Evolutionary conservation across 2,329 filamentous ascomycete species (phyloP), one percentile per base, ranked within the genome.

Genomic region (Mycocentrospora acerina): DNA sequence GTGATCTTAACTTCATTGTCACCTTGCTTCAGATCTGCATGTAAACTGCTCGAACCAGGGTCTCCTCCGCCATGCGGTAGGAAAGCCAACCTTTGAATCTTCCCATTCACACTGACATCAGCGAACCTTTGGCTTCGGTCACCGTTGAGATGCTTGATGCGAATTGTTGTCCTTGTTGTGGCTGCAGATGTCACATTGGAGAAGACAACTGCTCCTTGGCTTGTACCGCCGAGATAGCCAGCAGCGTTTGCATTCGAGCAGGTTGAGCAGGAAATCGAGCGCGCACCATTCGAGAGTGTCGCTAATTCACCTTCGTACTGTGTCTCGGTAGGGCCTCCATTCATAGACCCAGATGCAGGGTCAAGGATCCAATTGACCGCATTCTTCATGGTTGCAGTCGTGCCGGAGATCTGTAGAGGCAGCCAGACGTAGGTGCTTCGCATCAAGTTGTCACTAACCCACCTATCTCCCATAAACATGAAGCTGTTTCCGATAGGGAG

Each of bases 381-480:
- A 59, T 81, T 76, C 36, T 70, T 63, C 63, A 70, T 71, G 8
- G 51, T 71, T 2, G 80, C 77, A 0, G 66, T 73, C 0, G 71
- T 78, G 0, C 78, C 79, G 1, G 68, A 68, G 42, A 83, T 70
- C 4, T 56, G 68, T 1, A 85, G 62, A 0, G 82, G 82, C 0
- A 85, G 71, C 82, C 82, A 86, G 27, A 85, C 67, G 51, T 85
- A 85, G 0, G 80, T 83, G 35, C 75, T 79, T 0, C 75, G 67
- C 61, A 75, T 76, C 1, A 87, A 71, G 46, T 85, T 81, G n/a
- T 61, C 59, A 4, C 71, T 75, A 0, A 78, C 63, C 83, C 83
- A 86, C 15, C 83, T 77, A 62, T 87, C 83, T 14, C 83, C 83
- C 64, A 85, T 77, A 63, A 85, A 86, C 46, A 83, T 74, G 32